Evolutionary conservation across 2,329 filamentous ascomycete species (phyloP), one percentile per base, ranked within the genome.

Genomic region (Furcasterigmium sp.): DNA sequence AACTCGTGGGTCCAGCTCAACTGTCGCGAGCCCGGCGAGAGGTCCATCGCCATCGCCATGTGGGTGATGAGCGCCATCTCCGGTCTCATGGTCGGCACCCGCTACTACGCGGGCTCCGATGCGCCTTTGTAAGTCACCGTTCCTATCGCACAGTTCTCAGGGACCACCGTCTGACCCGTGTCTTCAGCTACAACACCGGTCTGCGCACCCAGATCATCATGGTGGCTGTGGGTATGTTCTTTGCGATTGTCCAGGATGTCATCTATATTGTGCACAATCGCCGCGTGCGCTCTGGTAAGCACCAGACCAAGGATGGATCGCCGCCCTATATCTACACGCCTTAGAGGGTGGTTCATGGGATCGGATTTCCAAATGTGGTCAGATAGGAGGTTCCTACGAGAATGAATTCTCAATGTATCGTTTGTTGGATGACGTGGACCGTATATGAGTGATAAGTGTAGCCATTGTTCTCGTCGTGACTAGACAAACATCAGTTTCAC

Each of bases 1-100:
- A 77, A 76, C 53, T 64, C 69, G 0, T 77, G 72, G 73, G 58
- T 73, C 15, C 70, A 75, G 51, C 56, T 76, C 7, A 78, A 77
- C 48, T 76, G 73, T 49, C 59, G 57, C 13, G 67, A 68, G 15
- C 52, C 67, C 0, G 55, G 64, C 5, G 72, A 75, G 52, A 54
- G 71, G 42, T 76, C 69, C 47, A 71, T 77, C 40, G 63, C 59
- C 17, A 67, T 77, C 37, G 72, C 73, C 1, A 64, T 69, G 67
- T 65, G 62, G 62, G 72, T 76, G 2, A 75, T 75, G 71, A 65
- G 59, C n/a, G 70, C 72, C 3, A 75, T 72, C 8, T 64, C 57
- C 11, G 72, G 73, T 1, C 46, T 76, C 42, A 74, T 76, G 70
- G 68, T 66, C 1, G 72, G 73, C 1, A 68, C 71, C 8, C 72